Conservation (phyloP, 2,329 filamentous ascomycete species). For the Celoporthe dispersa region DNA sequence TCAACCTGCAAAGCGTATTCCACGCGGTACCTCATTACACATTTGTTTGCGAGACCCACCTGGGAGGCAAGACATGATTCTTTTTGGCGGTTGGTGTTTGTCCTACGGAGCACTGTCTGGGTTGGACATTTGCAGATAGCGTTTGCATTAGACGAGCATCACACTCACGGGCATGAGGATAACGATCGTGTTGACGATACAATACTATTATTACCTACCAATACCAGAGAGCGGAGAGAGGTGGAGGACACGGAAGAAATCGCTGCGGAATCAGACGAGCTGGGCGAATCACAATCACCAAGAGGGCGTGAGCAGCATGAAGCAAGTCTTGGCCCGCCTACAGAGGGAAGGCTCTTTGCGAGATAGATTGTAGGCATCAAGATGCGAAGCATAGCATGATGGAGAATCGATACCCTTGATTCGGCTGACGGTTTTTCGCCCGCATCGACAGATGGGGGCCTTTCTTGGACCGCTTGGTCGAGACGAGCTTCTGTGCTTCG, state of each 20-base stretch:
- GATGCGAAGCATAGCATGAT: slow-evolving; percentile 16
- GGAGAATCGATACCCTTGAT: slow-evolving; percentile 15
- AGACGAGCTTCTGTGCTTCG: neutral
- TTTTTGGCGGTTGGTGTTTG: neutral
- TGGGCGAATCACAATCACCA: neutral
- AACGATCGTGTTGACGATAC: neutral
- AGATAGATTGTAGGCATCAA: slow-evolving; percentile 1
- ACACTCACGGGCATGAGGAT: neutral
- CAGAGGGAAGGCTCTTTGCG: neutral
- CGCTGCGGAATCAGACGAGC: neutral
- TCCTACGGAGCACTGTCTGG: neutral
- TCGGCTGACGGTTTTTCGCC: neutral
- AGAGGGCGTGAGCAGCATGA: neutral
- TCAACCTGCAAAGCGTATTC: too few species aligned
- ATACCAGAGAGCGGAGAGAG: neutral
- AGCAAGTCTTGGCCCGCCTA: neutral
- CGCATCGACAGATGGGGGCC: neutral
- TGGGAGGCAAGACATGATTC: neutral
- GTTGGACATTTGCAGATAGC: slow-evolving; percentile 8
- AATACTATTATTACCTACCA: neutral
- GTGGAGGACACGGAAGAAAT: neutral
- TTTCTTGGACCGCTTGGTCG: neutral
- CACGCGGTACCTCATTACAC: too few species aligned
- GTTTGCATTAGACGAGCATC: slow-evolving; percentile 14
- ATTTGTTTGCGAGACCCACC: neutral